Evolutionary conservation across 2,329 filamentous ascomycete genomes (phyloP).

Genomic region (Dendryphion nanum): DNA sequence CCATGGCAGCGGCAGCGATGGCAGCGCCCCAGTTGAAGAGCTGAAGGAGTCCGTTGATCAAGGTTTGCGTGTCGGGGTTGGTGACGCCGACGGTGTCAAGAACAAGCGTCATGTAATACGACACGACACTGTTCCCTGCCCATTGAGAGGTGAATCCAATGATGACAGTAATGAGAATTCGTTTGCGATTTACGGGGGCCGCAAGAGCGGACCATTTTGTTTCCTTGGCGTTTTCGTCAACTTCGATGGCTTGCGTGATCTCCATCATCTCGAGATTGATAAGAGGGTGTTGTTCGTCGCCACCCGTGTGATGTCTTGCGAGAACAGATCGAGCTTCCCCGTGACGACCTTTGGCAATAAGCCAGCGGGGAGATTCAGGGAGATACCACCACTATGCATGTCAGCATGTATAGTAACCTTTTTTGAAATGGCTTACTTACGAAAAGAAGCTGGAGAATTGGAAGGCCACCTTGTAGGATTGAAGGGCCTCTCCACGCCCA

Average conservation of each 20-base stretch:
- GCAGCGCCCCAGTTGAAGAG: constrained; percentile 40
- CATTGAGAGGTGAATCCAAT: constrained; percentile 38
- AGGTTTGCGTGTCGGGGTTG: constrained; percentile 27
- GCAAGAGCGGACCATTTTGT: not conserved
- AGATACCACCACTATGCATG: no score
- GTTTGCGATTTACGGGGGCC: not conserved
- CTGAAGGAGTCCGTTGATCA: constrained; percentile 40
- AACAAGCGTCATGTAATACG: constrained; percentile 36
- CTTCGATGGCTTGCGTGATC: not conserved
- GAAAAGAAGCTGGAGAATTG: not conserved
- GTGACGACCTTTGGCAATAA: constrained; percentile 1
- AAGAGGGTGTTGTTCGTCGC: constrained; percentile 1
- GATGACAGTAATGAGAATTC: constrained; percentile 36
- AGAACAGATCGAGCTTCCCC: constrained; percentile 2
- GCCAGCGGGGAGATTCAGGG: constrained; percentile 1
- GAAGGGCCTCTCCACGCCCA: not conserved
- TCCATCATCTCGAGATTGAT: constrained; percentile 1
- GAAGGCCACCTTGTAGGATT: not conserved
- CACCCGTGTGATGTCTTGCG: not conserved
- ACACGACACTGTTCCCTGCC: constrained; percentile 38
- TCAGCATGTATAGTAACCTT: no score
- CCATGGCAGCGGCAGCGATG: constrained; percentile 34
- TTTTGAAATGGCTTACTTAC: no score
- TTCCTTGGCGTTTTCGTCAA: not conserved
- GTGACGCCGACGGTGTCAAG: constrained; percentile 39